Percentiles rank a stretch among this genome's conserved stretches.
Evolutionary conservation across 2,329 filamentous ascomycete genomes (phyloP).

Genomic region (Talaromyces amestolkiae): DNA sequence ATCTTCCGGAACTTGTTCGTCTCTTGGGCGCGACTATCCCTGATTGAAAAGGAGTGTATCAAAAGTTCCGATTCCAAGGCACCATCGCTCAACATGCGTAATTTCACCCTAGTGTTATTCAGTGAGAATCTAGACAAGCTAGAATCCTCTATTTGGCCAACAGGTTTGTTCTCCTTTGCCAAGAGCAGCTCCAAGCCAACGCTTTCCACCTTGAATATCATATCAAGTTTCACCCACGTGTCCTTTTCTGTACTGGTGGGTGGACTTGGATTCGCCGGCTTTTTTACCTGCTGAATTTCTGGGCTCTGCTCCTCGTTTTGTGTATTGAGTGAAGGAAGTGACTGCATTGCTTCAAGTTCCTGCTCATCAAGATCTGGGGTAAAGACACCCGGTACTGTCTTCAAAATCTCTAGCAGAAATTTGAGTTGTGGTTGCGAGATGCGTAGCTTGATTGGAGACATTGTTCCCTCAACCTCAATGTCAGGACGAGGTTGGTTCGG

Average conservation of each 20-base stretch:
- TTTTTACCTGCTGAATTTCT: constrained; percentile 21
- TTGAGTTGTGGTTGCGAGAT: constrained; percentile 89
- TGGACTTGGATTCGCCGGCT: constrained; percentile 59
- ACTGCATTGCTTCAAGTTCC: constrained; percentile 70
- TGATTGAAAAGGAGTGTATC: constrained; percentile 90
- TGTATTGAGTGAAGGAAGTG: constrained; percentile 60
- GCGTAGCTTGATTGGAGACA: constrained; percentile 89
- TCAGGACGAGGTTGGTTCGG: constrained; percentile 76
- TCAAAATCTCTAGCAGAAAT: constrained; percentile 82
- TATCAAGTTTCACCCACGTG: constrained; percentile 88
- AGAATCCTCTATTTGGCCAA: constrained; percentile 72
- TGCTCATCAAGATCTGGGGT: constrained; percentile 68
- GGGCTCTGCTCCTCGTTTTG: constrained; percentile 48
- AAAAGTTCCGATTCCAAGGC: constrained; percentile 90
- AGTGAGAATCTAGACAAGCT: constrained; percentile 93
- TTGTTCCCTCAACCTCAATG: constrained; percentile 82
- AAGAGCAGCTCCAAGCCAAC: constrained; percentile 85
- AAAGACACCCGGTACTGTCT: constrained; percentile 84
- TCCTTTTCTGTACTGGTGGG: constrained; percentile 68
- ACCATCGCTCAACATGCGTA: constrained; percentile 87
- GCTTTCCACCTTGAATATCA: constrained; percentile 84
- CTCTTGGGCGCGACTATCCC: constrained; percentile 83
- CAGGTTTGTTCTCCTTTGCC: constrained; percentile 69
- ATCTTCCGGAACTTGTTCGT: constrained; percentile 97
- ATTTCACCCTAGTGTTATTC: constrained; percentile 86